Evolutionary conservation across 805 yeast species (phyloP).

Genomic region (Hemisphaericaspora nanyangensis): DNA sequence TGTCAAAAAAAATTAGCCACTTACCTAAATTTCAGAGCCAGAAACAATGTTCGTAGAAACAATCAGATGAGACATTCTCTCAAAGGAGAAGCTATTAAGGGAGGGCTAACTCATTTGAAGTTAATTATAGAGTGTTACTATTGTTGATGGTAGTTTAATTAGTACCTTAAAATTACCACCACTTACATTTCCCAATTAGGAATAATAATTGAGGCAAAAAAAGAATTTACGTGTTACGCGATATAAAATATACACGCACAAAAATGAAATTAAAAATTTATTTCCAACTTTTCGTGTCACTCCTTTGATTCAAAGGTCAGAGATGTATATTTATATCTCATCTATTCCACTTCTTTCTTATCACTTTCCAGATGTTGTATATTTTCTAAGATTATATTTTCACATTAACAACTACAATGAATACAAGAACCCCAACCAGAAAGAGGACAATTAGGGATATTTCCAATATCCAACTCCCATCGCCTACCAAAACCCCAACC

Average conservation of each 20-base stretch:
- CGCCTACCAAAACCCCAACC: constrained; percentile 5
- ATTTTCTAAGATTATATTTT: neutral
- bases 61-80: too few relatives aligned
- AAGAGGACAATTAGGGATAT: constrained; percentile 3
- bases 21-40: too few relatives aligned
- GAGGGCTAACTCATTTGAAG: too few relatives aligned
- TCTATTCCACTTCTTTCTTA: neutral
- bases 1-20: too few relatives aligned
- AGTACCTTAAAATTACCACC: neutral
- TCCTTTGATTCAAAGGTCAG: neutral
- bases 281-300: constrained; percentile 1
- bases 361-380: neutral
- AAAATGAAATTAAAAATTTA: neutral
- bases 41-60: too few relatives aligned
- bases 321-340: neutral
- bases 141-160: too few relatives aligned
- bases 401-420: neutral
- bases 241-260: neutral
- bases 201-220: neutral
- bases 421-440: constrained; percentile 11
- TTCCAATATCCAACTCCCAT: constrained; percentile 3
- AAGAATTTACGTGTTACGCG: neutral
- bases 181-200: constrained; percentile 10
- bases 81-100: too few relatives aligned
- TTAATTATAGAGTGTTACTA: too few relatives aligned